These are phyloP conservation scores for Backusella mclennaniae DNA, from an alignment of 192 early-diverging fungal genomes.

Conservation along the genomic window DNA sequence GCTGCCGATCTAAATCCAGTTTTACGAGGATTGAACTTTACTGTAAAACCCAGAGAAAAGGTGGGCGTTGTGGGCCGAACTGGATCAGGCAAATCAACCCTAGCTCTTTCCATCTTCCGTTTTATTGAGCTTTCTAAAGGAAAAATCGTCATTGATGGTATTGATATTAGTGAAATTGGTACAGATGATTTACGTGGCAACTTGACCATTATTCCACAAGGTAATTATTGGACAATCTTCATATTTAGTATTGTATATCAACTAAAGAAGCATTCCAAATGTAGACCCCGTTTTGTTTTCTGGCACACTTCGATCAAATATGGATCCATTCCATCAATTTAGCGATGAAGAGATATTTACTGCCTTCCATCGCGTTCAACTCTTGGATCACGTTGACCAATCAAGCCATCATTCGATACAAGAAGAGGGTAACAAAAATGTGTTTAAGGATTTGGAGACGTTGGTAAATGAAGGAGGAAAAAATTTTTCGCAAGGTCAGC, in stretches of 20 bases:
- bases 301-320: constrained; percentile 70
- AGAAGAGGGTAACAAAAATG: constrained; percentile 14
- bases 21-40: constrained; percentile 69
- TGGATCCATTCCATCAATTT: constrained; percentile 87
- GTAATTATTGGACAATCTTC: constrained; percentile 4
- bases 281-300: constrained; percentile 31
- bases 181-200: constrained; percentile 71
- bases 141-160: constrained; percentile 70
- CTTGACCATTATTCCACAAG: constrained; percentile 84
- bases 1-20: constrained; percentile 67
- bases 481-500: constrained; percentile 73
- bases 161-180: constrained; percentile 73
- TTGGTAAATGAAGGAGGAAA: constrained; percentile 77
- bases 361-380: constrained; percentile 70
- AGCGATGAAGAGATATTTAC: constrained; percentile 77
- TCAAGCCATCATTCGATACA: neutral
- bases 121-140: constrained; percentile 72
- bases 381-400: constrained; percentile 1
- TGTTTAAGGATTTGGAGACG: constrained; percentile 15
- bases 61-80: constrained; percentile 94
- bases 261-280: neutral
- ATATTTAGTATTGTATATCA: neutral
- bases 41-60: constrained; percentile 62
- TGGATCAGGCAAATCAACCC: constrained; percentile 81
- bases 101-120: constrained; percentile 77